Base-by-base conservation (phyloP, 2,329 filamentous ascomycete genomes). In the Apiospora arundinis region DNA sequence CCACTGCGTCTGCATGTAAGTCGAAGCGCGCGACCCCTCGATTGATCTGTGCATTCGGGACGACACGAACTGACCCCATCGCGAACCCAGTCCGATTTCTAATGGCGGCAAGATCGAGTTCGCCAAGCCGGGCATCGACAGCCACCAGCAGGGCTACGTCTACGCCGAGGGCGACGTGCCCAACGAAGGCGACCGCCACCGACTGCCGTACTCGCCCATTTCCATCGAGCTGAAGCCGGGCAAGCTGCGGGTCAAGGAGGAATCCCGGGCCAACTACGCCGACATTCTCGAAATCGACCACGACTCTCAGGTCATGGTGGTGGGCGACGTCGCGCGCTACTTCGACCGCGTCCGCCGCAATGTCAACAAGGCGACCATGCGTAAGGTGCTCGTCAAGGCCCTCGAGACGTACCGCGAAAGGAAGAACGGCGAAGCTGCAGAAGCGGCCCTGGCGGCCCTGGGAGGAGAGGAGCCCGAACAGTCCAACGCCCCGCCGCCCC, bases 331-430 rank as follows among this genome's bases (percentile, higher is more conserved):
- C 18, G 78, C 77, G n/a, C 76, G 77, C 49, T 82, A 82, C 73
- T 82, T 82, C 72, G 80, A 82, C 72, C 76, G 80, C 18, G 77
- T 82, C 25, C 78, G 80, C 28, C 75, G 80, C 44, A 82, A 81
- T 56, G 80, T 81, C 75, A 82, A 82, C 75, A 81, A 81, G 74
- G 80, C 80, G 1, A 80, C 77, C 72, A 81, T 81, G 80, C 79
- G 80, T 37, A 80, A 81, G 71, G 78, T 80, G 28, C 74, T 81
- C 45, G 75, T 79, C 48, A 79, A 77, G 49, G 80, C 80, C 9
- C 70, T 81, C 37, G 78, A 80, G 65, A 79, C 80, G 68, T 81
- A 81, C 73, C 78, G 78, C 65, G 75, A 76, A 28, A 73, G 75
- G 7, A 80, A 76, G 67, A 73, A 71, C 49, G 70, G 70, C 8